These are phyloP conservation scores for Aspergillus clavatus DNA, from an alignment of 2,329 filamentous ascomycete genomes.

Conservation along the genomic window DNA sequence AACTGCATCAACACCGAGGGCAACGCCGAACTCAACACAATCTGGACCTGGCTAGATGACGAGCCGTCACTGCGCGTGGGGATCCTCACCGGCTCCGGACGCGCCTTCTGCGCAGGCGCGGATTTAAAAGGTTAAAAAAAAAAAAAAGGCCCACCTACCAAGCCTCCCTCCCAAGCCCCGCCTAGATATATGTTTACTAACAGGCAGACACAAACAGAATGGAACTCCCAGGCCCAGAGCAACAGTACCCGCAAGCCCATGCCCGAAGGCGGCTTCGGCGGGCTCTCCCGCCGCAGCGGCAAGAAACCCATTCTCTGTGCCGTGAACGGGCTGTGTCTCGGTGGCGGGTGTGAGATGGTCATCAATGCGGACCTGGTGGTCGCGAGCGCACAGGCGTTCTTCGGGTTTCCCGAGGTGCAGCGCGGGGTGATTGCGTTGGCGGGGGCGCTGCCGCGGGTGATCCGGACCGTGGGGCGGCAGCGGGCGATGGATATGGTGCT, in stretches of 20 bases:
- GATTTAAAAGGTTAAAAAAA: conserved; percentile 46
- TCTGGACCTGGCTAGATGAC: conserved; percentile 45
- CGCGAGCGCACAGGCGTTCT: conserved; percentile 52
- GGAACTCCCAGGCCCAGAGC: conserved; percentile 24
- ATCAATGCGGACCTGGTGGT: conserved; percentile 68
- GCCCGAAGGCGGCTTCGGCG: conserved; percentile 38
- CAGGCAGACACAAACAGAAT: too few species aligned
- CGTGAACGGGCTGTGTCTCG: conserved; percentile 69
- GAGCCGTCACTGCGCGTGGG: conserved; percentile 39
- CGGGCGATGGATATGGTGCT: conserved; percentile 70
- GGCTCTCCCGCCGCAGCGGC: conserved; percentile 42
- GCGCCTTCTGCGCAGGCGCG: conserved; percentile 44
- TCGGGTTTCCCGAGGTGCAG: conserved; percentile 67
- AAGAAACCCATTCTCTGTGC: conserved; percentile 69
- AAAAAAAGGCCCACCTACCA: too few species aligned
- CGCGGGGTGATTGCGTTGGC: conserved; percentile 67
- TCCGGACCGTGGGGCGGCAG: conserved; percentile 61
- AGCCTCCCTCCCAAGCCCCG: too few species aligned
- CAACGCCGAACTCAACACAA: conserved; percentile 38
- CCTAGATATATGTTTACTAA: too few species aligned
- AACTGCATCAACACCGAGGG: conserved; percentile 44
- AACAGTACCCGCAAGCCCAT: conserved; percentile 8
- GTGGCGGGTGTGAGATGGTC: conserved; percentile 72
- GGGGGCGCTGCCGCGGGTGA: conserved; percentile 64
- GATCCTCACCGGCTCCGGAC: conserved; percentile 39